Conservation (phyloP, 2,329 filamentous ascomycete genomes). For the Xylariaceae sp. region DNA sequence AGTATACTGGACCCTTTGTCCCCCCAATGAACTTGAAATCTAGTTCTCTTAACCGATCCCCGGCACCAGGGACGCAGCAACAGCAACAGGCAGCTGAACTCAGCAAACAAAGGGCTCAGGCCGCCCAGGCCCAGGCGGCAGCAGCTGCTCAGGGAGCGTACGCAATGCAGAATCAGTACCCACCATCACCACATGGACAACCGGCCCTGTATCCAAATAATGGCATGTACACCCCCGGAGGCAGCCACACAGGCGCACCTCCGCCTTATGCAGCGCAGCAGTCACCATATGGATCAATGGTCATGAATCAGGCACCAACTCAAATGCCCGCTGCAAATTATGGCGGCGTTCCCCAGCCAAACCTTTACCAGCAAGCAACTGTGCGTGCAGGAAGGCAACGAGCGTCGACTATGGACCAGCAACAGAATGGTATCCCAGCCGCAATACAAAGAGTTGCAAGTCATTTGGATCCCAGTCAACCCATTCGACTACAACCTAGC, state of each 20-base stretch:
- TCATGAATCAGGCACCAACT: conserved; percentile 61
- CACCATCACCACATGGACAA: conserved; percentile 39
- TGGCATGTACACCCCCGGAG: conserved; percentile 68
- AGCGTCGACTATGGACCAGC: conserved; percentile 94
- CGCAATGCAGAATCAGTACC: conserved; percentile 41
- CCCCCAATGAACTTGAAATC: conserved; percentile 96
- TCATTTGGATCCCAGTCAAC: conserved; percentile 89
- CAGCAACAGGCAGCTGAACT: conserved; percentile 92
- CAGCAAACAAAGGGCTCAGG: conserved; percentile 82
- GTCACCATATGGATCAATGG: conserved; percentile 68
- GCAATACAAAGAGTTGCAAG: conserved; percentile 93
- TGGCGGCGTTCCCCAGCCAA: conserved; percentile 45
- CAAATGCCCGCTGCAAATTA: conserved; percentile 66
- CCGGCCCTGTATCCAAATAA: conserved; percentile 78
- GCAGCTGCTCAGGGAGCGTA: conserved; percentile 66
- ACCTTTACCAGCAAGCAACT: conserved; percentile 71
- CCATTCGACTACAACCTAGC: conserved; percentile 89
- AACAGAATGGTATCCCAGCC: conserved; percentile 86
- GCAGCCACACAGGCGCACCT: conserved; percentile 56
- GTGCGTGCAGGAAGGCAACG: conserved; percentile 78
- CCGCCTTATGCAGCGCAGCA: conserved; percentile 75
- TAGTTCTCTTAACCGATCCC: conserved; percentile 77
- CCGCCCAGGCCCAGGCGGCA: conserved; percentile 65
- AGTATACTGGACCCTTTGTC: conserved; percentile 93
- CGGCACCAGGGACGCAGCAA: conserved; percentile 89